Evolutionary conservation across 1,139 yeast genomes (phyloP), one percentile per base, ranked within the genome.

Genomic region (Yamadazyma sp.): DNA sequence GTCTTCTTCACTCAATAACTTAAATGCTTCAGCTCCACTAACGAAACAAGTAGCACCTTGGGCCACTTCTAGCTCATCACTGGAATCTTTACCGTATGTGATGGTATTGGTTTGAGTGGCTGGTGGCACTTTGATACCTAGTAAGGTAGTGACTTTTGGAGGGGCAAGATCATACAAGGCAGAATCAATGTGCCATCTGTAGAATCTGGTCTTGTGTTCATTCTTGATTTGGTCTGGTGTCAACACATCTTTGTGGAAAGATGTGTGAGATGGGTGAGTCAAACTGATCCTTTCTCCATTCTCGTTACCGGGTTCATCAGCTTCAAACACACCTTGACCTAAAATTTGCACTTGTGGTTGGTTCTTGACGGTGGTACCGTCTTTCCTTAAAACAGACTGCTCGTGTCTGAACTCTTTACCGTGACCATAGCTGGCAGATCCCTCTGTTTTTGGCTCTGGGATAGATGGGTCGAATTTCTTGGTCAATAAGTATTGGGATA

Each of bases 111-210:
- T 61, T 43, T 67, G 75, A 6, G 66, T 60, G 2, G 67, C 56
- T 21, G 77, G 73, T 5, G 95, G 95, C n/a, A 85, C 92, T 53
- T 81, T 76, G 48, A 87, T 80, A 6, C 95, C 95, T 41, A 87
- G 70, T 44, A 87, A 72, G 1, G 95, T 86, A 3, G 96, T 87
- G 34, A 83, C 86, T 49, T 83, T 74, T 23, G 96, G 96, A 21
- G 96, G 95, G 7, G 90, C 79, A 51, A 86, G 72, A 25, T 79
- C 95, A 53, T 87, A 87, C 35, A 87, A 73, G 5, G 96, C 96
- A 33, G 92, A 83, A 62, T 87, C 96, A 50, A 87, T 86, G 63
- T 87, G 96, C 96, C 96, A 87, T 64, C 96, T 78, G 74, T 86
- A 87, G 59, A 82, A 87, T 49, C 94, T 73, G 1, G 96, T 87